Evolutionary conservation across 202 grass and related monocot species (phyloP), one percentile per base, ranked within the genome.

Genomic region (Panicum virgatum): DNA sequence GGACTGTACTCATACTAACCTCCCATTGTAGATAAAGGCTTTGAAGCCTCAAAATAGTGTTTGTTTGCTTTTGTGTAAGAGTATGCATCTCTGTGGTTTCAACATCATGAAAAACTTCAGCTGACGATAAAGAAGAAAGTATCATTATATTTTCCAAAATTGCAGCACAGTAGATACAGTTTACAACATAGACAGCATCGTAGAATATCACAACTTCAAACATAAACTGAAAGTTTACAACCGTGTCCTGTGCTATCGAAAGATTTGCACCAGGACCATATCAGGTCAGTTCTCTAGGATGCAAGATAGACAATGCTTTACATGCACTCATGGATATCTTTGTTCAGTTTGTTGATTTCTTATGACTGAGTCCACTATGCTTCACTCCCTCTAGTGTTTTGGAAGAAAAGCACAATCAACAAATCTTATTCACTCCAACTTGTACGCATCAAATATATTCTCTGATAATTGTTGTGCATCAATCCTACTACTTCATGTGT

Each of bases 401-500:
- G 7, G 18, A 54, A 65, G 40, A 50, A 20, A 65, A 91, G 29
- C 26, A 19, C 37, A 26, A 60, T 45, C 62, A 59, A 62, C n/a
- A 12, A 79, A 52, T 44, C 29, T 85, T 69, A 91, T 3, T 77
- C 79, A 69, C 71, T 87, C 78, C 74, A 84, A 73, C 72, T 83
- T 91, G 74, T 63, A 69, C 18, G 63, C 3, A 29, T 82, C 75
- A 68, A 80, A 69, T 80, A 65, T 69, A 84, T 89, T 73, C 16
- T 63, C 74, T 59, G 73, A 63, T 69, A 63, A 53, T 67, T 85
- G 59, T 44, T 89, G 62, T 68, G 67, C 45, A 81, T 80, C 75
- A 59, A 87, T 62, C 87, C 82, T 89, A 77, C 89, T 88, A 81
- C 74, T 89, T 57, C 86, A 87, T 12, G 53, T 48, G 7, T 89